Evolutionary conservation across 805 yeast genomes (phyloP), one percentile per base, ranked within the genome.

Genomic region (Wickerhamomyces chambardii): DNA sequence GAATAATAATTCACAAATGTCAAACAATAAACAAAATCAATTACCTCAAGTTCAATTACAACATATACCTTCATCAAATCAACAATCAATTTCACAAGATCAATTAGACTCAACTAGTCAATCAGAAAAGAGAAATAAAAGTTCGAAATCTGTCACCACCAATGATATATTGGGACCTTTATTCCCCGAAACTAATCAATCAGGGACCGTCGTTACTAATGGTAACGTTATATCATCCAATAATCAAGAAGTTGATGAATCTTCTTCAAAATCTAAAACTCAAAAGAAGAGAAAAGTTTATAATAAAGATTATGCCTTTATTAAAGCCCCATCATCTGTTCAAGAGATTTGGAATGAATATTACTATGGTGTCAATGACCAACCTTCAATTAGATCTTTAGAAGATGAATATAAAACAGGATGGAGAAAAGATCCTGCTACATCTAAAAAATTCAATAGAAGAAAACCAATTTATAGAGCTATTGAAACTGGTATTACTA

Each of bases 261-360:
- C 10, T 8, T 10, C 22, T 2, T 24, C 27, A 24, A 24, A 24
- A 14, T 15, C 33, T 16, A 45, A 44, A 15, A 29, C 36, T 27
- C 34, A 41, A 22, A 45, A 44, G 30, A 48, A 49, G 16, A 47
- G 54, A 7, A 58, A 53, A 36, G 33, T 50, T 4, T 56, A 52
- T 36, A 49, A 49, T 16, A 58, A 57, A 17, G 51, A 48, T 14
- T 63, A 62, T 38, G 53, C 59, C 15, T 64, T 65, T 41, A 46
- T 62, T 28, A 62, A 61, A 39, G 66, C 68, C 0, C 69, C 70
- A 14, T 61, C 59, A n/a, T 52, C 70, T 3, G 69, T 72, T 2
- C 47, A 59, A 28, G 78, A 73, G 41, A 66, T 74, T 15, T 74
- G 80, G 80, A 61, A 64, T 42, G 80, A 74, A 48, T 74, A 72